Conservation (phyloP, 2,329 filamentous ascomycete genomes). For the Lithohypha guttulata region DNA sequence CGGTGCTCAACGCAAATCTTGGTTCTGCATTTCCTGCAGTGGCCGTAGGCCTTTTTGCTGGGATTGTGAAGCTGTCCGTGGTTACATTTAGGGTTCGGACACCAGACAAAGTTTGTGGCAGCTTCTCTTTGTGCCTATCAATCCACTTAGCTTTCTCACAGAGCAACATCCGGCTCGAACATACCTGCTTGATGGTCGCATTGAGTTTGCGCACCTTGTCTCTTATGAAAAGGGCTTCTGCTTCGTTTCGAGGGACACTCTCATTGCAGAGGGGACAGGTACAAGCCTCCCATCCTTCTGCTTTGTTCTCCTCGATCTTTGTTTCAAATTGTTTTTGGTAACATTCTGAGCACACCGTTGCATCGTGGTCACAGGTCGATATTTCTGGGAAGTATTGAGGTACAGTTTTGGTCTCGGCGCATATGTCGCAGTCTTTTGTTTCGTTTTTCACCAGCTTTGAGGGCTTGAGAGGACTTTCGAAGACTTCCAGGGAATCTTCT, state of each 20-base stretch:
- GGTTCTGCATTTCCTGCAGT: constrained; percentile 13
- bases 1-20: constrained; percentile 16
- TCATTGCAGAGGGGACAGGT: constrained; percentile 10
- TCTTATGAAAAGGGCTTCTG: constrained; percentile 3
- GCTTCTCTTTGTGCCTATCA: not conserved
- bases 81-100: constrained; percentile 7
- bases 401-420: constrained; percentile 9
- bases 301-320: constrained; percentile 1
- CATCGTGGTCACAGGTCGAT: constrained; percentile 7
- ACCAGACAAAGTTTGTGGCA: constrained; percentile 9
- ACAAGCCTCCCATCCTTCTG: constrained; percentile 6
- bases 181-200: constrained; percentile 6
- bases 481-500: not conserved
- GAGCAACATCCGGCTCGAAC: not conserved
- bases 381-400: constrained; percentile 9
- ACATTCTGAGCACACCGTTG: constrained; percentile 9
- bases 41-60: constrained; percentile 4
- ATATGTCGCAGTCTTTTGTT: constrained; percentile 10
- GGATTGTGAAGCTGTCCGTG: constrained; percentile 9
- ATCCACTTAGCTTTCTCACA: not conserved
- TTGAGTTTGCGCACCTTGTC: not conserved
- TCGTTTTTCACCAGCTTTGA: constrained; percentile 3
- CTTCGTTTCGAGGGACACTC: not conserved
- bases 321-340: constrained; percentile 6
- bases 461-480: not conserved